phyloP scores from a whole-genome alignment of 2,329 filamentous ascomycete genomes.

The Elsinoe necatrix region DNA sequence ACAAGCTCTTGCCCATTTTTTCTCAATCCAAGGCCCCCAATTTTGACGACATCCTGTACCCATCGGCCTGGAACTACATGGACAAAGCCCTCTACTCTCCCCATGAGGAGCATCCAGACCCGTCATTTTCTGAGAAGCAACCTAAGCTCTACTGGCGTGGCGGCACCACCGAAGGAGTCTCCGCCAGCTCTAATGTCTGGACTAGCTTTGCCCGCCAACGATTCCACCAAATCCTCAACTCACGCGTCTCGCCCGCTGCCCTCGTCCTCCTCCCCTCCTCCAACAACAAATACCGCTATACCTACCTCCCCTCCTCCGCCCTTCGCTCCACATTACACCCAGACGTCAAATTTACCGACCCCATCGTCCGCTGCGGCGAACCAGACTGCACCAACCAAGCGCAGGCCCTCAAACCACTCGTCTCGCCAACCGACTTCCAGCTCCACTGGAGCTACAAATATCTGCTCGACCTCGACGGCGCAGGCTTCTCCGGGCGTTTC shows the following conservation, averaged over 20 bases:
- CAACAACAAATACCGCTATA: constrained; percentile 46
- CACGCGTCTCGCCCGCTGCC: constrained; percentile 29
- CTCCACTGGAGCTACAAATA: constrained; percentile 59
- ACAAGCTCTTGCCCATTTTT: constrained; percentile 64
- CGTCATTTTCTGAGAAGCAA: constrained; percentile 52
- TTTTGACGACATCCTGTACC: constrained; percentile 70
- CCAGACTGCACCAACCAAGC: constrained; percentile 47
- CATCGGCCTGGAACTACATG: constrained; percentile 54
- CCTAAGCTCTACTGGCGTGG: constrained; percentile 67
- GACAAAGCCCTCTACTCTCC: constrained; percentile 48
- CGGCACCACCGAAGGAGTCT: constrained; percentile 50
- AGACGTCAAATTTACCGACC: constrained; percentile 52
- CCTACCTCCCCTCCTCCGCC: constrained; percentile 44
- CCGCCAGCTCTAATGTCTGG: constrained; percentile 47
- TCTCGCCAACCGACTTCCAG: constrained; percentile 43
- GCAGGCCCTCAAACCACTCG: constrained; percentile 43
- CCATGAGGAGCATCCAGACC: constrained; percentile 44
- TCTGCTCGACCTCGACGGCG: constrained; percentile 63
- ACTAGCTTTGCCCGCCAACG: constrained; percentile 62
- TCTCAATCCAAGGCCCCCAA: constrained; percentile 63
- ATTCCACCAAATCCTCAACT: constrained; percentile 60
- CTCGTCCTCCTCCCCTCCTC: constrained; percentile 46
- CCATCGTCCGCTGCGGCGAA: constrained; percentile 48
- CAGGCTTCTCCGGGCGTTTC: constrained; percentile 57
- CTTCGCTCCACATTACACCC: constrained; percentile 48